These are phyloP conservation scores for Fusarium sp. DNA, from an alignment of 2,329 filamentous ascomycete species.

Conservation along the genomic window DNA sequence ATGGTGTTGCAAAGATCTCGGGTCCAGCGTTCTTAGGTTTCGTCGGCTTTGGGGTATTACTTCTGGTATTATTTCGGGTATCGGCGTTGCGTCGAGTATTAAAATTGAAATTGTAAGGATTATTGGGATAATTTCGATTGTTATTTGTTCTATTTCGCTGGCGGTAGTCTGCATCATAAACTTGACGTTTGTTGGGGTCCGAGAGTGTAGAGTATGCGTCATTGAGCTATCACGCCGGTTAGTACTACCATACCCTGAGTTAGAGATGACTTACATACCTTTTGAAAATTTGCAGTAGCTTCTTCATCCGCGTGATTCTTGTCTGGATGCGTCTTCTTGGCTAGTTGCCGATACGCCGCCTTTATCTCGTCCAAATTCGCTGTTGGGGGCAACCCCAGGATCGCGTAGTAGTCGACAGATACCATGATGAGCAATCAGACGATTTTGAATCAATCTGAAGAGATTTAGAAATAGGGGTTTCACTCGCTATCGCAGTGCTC, in stretches of 20 bases:
- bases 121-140: no score
- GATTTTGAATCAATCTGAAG: no score
- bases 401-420: background rate
- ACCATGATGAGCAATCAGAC: background rate
- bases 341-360: background rate
- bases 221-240: background rate
- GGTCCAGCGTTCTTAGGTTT: no score
- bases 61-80: no score
- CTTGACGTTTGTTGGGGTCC: background rate
- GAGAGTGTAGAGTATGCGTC: background rate
- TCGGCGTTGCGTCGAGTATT: no score
- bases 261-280: background rate
- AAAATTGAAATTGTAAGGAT: no score
- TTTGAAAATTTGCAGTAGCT: background rate
- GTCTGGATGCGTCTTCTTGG: background rate
- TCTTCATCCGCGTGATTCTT: background rate
- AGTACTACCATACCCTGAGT: background rate
- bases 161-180: background rate
- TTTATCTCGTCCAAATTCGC: conserved; percentile 1
- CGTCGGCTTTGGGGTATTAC: no score
- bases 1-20: no score
- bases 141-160: no score
- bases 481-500: no score
- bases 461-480: background rate
- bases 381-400: background rate